phyloP scores from a whole-genome alignment of 2,329 filamentous ascomycete species.

The Aureobasidium sp. region DNA sequence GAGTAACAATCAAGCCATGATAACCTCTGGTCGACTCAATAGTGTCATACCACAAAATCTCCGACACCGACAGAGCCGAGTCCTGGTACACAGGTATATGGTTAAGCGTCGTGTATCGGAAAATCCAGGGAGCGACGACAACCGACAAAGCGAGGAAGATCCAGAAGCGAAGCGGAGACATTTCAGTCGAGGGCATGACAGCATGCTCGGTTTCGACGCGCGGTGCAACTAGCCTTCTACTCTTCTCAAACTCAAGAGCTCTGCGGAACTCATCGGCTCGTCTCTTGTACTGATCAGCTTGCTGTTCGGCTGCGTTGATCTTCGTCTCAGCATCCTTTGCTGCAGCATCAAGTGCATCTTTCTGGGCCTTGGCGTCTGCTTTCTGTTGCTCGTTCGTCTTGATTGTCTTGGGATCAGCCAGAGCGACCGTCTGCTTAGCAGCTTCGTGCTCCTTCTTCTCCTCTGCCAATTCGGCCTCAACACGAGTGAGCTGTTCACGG shows the following conservation, averaged over 20 bases:
- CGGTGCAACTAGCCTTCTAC: not conserved
- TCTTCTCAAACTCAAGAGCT: not conserved
- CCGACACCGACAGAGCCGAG: not conserved
- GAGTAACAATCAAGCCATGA: not conserved
- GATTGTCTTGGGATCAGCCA: not conserved
- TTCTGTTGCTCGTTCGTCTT: not conserved
- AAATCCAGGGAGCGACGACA: too few species aligned
- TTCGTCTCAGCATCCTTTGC: not conserved
- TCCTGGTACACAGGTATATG: not conserved
- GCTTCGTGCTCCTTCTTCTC: not conserved
- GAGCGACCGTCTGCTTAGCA: not conserved
- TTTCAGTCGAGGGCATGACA: too few species aligned
- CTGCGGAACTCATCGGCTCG: not conserved
- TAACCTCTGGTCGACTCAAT: not conserved
- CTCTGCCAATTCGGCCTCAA: not conserved
- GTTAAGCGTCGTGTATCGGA: not conserved
- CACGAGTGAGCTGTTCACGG: not conserved
- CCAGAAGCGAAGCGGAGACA: not conserved
- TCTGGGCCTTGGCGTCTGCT: not conserved
- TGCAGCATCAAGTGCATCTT: not conserved
- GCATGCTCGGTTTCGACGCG: not conserved
- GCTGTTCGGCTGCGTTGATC: not conserved
- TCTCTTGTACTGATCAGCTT: not conserved
- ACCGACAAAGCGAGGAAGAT: not conserved
- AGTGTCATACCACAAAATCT: not conserved